Percentiles rank a stretch among this genome's conserved stretches.
Conservation (phyloP, 2,329 filamentous ascomycete species). For the Teratosphaeria zuluensis region DNA sequence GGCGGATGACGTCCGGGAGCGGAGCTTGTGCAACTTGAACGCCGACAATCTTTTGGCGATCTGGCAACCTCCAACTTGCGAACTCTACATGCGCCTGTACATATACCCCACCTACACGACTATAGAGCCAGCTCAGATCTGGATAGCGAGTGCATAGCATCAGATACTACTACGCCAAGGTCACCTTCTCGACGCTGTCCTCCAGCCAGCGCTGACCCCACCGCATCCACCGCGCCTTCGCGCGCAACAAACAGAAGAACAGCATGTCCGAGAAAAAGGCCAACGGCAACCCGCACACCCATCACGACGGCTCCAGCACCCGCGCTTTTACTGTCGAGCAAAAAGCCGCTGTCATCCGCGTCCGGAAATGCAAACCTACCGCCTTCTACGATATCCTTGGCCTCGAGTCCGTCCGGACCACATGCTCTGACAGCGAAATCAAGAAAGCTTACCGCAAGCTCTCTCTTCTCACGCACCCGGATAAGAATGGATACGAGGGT, state of each 20-base stretch:
- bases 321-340: conserved; percentile 81
- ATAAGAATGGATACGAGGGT: conserved; percentile 94
- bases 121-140: neutral
- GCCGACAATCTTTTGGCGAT: neutral
- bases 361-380: conserved; percentile 72
- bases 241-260: neutral
- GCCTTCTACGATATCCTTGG: conserved; percentile 94
- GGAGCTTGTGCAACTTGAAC: neutral
- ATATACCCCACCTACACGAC: neutral
- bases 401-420: conserved; percentile 53
- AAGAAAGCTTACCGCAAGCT: conserved; percentile 97
- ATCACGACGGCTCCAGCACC: conserved; percentile 67
- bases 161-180: neutral
- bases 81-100: neutral
- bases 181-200: neutral
- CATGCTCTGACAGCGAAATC: conserved; percentile 71
- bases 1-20: neutral
- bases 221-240: conserved; percentile 1
- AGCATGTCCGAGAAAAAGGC: conserved; percentile 8
- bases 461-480: conserved; percentile 88
- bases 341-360: conserved; percentile 80
- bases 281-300: conserved; percentile 22
- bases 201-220: neutral
- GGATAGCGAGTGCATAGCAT: neutral
- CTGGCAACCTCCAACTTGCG: neutral